Evolutionary conservation across 2,329 filamentous ascomycete species (phyloP), one percentile per base, ranked within the genome.

Genomic region (Hypoxylon sp.): DNA sequence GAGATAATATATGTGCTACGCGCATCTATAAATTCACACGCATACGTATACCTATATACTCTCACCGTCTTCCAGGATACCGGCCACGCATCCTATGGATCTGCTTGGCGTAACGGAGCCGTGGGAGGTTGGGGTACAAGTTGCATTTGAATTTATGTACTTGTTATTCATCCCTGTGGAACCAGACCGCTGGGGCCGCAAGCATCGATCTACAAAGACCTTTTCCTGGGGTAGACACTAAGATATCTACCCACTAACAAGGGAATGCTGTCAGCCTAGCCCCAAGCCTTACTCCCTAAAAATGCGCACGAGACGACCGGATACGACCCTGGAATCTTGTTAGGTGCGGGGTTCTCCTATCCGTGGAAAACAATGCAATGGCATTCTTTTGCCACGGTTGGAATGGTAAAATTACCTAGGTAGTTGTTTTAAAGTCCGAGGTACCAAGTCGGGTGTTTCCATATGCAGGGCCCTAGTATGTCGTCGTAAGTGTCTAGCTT

Each of bases 1-100:
- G 29, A n/a, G 68, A 60, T 65, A 58, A 67, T 71, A 71, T 69
- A 65, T 66, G 46, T 59, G 22, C 50, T 26, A 66, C 54, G 33
- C 26, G 50, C 31, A 50, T 53, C 54, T 61, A 19, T 10, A 24
- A 42, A 59, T 26, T 37, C 19, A 44, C 47, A 53, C 9, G 24
- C 26, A 39, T 59, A 59, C 55, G 55, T 55, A 59, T 48, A 58
- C 42, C 6, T 61, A 22, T 13, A 51, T 55, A 61, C 33, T 17
- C 52, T 17, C 52, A 13, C 17, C 8, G 33, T 31, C 24, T 22
- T 22, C 19, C 26, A 33, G 53, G 19, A 19, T 59, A 52, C 42
- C 33, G 58, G 24, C 29, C 63, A 65, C 39, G 50, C 60, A 37
- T 61, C 42, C 24, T 31, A 9, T 46, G 39, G 53, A 44, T 54